Conservation (phyloP, 257 asterid species). For the Fraxinus anomala region DNA sequence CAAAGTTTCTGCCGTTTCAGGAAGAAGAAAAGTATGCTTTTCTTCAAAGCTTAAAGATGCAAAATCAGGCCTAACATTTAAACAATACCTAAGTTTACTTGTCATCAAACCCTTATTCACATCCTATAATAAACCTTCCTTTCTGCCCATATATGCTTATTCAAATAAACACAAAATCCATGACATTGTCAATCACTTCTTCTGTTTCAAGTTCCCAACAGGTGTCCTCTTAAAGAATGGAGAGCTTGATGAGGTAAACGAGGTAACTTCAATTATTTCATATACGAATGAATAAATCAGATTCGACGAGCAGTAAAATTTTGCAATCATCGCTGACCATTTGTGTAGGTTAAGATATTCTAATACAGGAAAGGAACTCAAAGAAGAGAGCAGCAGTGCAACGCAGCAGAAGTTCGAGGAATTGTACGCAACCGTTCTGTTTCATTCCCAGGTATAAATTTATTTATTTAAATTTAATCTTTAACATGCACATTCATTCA, state of each 20-base stretch:
- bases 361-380: constrained; percentile 30
- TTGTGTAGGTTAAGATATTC: constrained; percentile 42
- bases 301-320: neutral
- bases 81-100: constrained; percentile 48
- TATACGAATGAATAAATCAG: neutral
- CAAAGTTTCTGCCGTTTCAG: neutral
- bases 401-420: constrained; percentile 33
- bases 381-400: constrained; percentile 40
- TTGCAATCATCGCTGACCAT: neutral
- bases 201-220: constrained; percentile 17
- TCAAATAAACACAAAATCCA: constrained; percentile 27
- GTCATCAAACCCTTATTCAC: constrained; percentile 26
- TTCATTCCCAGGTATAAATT: neutral
- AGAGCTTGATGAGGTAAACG: constrained; percentile 56
- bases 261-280: constrained; percentile 43
- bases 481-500: neutral
- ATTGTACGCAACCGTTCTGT: constrained; percentile 28
- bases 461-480: neutral
- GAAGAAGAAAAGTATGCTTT: constrained; percentile 58
- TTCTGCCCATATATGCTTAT: constrained; percentile 40
- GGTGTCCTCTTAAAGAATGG: constrained; percentile 42
- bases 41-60: constrained; percentile 41
- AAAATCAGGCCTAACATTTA: constrained; percentile 50
- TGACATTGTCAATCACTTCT: constrained; percentile 29
- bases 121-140: constrained; percentile 32